phyloP scores from a whole-genome alignment of 2,329 filamentous ascomycete genomes.

The Xylaria sp. region DNA sequence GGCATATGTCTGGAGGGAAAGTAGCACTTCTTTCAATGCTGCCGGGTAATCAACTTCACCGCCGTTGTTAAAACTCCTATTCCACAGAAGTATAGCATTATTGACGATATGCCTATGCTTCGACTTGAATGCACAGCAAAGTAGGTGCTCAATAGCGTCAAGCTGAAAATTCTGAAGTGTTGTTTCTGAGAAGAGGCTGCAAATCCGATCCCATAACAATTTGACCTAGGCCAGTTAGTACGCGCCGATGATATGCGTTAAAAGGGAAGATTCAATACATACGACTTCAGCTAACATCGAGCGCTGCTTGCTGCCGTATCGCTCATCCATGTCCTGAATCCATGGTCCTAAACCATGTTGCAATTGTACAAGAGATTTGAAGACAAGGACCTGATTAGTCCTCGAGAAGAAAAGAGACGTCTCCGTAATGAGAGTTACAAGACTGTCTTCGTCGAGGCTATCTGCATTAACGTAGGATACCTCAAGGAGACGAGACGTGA shows the following conservation, averaged over 20 bases:
- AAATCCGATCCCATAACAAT: conserved; percentile 62
- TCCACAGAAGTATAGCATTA: conserved; percentile 70
- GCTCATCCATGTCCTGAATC: conserved; percentile 67
- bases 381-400: conserved; percentile 61
- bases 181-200: conserved; percentile 51
- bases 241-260: neutral
- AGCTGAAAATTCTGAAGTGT: conserved; percentile 58
- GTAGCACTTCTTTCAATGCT: conserved; percentile 69
- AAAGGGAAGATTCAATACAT: conserved; percentile 46
- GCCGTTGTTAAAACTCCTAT: conserved; percentile 71
- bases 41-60: conserved; percentile 71
- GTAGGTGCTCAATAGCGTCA: conserved; percentile 62
- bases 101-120: conserved; percentile 66
- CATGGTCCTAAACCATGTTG: conserved; percentile 71
- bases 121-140: conserved; percentile 67
- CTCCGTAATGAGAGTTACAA: conserved; percentile 62
- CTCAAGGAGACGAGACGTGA: conserved; percentile 64
- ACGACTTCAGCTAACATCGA: conserved; percentile 57
- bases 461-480: conserved; percentile 62
- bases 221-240: conserved; percentile 55
- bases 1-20: conserved; percentile 65
- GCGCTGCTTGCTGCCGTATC: conserved; percentile 55
- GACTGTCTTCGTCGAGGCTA: conserved; percentile 51
- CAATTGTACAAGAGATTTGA: conserved; percentile 66
- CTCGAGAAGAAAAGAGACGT: conserved; percentile 63